phyloP scores from a whole-genome alignment of 805 yeast species.

The Metschnikowia santaceciliae region DNA sequence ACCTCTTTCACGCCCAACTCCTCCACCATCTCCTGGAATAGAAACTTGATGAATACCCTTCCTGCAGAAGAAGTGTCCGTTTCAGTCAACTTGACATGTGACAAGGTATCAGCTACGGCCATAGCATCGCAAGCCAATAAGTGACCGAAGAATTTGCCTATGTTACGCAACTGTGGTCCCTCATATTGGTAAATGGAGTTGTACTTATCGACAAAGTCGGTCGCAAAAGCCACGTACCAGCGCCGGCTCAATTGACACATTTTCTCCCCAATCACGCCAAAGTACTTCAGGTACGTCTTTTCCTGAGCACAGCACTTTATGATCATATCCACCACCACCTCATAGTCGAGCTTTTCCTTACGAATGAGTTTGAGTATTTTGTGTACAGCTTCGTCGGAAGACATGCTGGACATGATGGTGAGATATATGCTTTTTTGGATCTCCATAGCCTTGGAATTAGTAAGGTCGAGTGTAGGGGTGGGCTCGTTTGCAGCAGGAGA shows the following conservation, averaged over 20 bases:
- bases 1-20: slow-evolving; percentile 64
- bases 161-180: slow-evolving; percentile 67
- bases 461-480: slow-evolving; percentile 47
- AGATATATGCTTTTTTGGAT: slow-evolving; percentile 76
- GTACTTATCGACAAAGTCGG: slow-evolving; percentile 55
- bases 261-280: slow-evolving; percentile 71
- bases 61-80: slow-evolving; percentile 72
- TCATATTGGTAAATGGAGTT: slow-evolving; percentile 61
- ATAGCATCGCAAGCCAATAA: slow-evolving; percentile 66
- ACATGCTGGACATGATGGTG: slow-evolving; percentile 83
- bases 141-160: slow-evolving; percentile 86
- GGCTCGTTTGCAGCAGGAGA: background rate
- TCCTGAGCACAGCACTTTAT: slow-evolving; percentile 82
- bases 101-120: slow-evolving; percentile 55
- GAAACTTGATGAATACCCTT: slow-evolving; percentile 74
- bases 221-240: slow-evolving; percentile 58
- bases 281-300: slow-evolving; percentile 79
- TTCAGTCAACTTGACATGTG: slow-evolving; percentile 58
- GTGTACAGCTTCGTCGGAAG: slow-evolving; percentile 90
- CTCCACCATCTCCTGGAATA: slow-evolving; percentile 74
- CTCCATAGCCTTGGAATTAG: slow-evolving; percentile 58
- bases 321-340: slow-evolving; percentile 63
- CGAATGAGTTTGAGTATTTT: slow-evolving; percentile 55
- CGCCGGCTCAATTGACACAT: slow-evolving; percentile 45
- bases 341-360: slow-evolving; percentile 16